Base-by-base conservation (phyloP, 2,329 filamentous ascomycete species). In the Colletotrichum plurivorum region DNA sequence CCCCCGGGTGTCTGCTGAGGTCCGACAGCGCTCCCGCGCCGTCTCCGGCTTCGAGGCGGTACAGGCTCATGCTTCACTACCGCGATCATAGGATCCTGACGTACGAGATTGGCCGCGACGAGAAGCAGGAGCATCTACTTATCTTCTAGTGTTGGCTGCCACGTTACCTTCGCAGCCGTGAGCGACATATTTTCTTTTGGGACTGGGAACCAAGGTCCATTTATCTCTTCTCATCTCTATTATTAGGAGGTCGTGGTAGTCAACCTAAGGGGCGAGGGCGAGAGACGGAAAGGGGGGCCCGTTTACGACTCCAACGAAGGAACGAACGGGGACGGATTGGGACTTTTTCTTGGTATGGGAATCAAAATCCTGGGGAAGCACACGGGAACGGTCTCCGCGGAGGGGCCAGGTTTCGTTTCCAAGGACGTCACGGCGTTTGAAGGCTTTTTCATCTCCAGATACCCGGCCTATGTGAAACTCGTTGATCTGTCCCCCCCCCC, bases 11-110 rank as follows among this genome's bases (percentile, higher is more conserved):
- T 58, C 22, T 67, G n/a, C 45, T 70, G 39, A 45, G 63, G 48
- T 67, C 70, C 52, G 61, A 70, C 39, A 67, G 72, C 65, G 74
- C 72, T 27, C 60, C 74, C 41, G 70, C 65, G n/a, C 70, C 73
- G 36, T 71, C 74, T 62, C 69, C 74, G 8, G 70, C 75, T 39
- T 78, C 82, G 68, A 82, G 83, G 71, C 84, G 88, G 66, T 94
- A 91, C 85, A 83, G 92, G 67, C 73, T 95, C 66, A 87, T 95
- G 76, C 79, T 95, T 78, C 90, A 93, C 76, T 95, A 92, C 76
- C 85, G 86, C 67, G 89, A 94, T 78, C 89, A 93, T 73, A 87
- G 88, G 2, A 86, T 95, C 31, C 75, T 94, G 72, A 90, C 87
- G 67, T 95, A 94, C 80, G 90, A 93, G 77, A 78, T 94, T 62